phyloP scores from a whole-genome alignment of 768 basidiomycete species.

The Strobilomyces echinocephalus region DNA sequence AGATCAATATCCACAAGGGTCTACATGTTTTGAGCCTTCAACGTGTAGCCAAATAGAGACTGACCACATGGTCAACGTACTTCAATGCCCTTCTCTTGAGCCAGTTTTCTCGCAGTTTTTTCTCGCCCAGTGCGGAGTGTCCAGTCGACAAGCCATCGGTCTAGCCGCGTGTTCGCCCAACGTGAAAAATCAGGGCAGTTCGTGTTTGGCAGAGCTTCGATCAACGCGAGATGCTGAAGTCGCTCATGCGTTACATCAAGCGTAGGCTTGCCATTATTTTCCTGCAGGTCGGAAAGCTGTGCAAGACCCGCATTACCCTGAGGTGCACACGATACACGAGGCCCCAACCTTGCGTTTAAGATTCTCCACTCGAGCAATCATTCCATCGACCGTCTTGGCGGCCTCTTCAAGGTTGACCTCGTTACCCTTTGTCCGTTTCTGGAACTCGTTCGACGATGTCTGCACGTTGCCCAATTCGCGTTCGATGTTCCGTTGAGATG shows the following conservation, averaged over 20 bases:
- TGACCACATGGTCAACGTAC: constrained; percentile 40
- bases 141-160: constrained; percentile 94
- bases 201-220: constrained; percentile 53
- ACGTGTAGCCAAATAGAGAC: constrained; percentile 14
- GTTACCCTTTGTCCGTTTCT: constrained; percentile 37
- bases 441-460: constrained; percentile 55
- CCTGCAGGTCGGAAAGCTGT: constrained; percentile 49
- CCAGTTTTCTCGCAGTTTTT: constrained; percentile 70
- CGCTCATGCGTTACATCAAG: constrained; percentile 73
- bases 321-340: constrained; percentile 15
- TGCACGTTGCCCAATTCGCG: constrained; percentile 66
- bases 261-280: constrained; percentile 47
- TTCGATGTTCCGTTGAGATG: constrained; percentile 77
- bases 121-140: constrained; percentile 74
- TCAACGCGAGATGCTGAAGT: constrained; percentile 59
- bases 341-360: constrained; percentile 80
- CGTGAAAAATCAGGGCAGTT: constrained; percentile 56
- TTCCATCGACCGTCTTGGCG: constrained; percentile 59
- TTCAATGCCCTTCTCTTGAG: constrained; percentile 74
- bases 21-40: constrained; percentile 36
- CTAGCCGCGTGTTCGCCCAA: constrained; percentile 78
- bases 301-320: constrained; percentile 9
- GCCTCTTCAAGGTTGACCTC: constrained; percentile 46
- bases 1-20: constrained; percentile 86
- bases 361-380: constrained; percentile 71